Conservation (phyloP, 2,329 filamentous ascomycete species). For the Ampelomyces quisqualis region DNA sequence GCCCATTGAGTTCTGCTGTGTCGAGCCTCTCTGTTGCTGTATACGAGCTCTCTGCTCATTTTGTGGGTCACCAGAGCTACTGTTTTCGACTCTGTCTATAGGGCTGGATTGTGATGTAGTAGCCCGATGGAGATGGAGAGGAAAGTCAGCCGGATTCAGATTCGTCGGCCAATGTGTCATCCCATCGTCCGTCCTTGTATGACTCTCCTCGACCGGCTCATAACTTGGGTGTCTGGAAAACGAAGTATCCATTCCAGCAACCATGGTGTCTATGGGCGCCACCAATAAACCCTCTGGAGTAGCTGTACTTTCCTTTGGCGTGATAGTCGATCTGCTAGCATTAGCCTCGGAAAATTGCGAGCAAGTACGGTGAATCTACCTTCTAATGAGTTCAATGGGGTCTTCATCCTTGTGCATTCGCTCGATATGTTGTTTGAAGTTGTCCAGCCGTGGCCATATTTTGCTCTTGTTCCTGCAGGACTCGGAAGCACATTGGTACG, state of each 20-base stretch:
- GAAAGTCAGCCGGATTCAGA: neutral
- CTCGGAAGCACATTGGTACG: conserved; percentile 60
- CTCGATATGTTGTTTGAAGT: conserved; percentile 77
- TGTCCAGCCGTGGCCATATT: conserved; percentile 78
- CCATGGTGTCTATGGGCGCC: conserved; percentile 32
- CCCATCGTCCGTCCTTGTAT: conserved; percentile 26
- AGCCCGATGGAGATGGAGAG: neutral
- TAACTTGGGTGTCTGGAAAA: conserved; percentile 16
- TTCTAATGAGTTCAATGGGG: conserved; percentile 48
- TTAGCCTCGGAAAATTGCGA: conserved; percentile 12
- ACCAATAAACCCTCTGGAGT: conserved; percentile 13
- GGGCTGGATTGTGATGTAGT: neutral
- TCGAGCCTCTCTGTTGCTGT: neutral
- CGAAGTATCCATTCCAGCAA: conserved; percentile 34
- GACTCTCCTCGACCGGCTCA: conserved; percentile 15
- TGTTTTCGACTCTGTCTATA: too few species aligned
- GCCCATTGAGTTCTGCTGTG: neutral
- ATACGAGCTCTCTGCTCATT: too few species aligned
- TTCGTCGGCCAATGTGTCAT: conserved; percentile 16
- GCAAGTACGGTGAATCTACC: conserved; percentile 38
- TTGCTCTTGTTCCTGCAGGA: conserved; percentile 64
- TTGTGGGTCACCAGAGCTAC: too few species aligned
- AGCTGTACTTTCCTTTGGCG: conserved; percentile 5
- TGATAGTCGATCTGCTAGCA: conserved; percentile 26
- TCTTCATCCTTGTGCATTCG: conserved; percentile 62